These are phyloP conservation scores for Rhododendron ovatum DNA, from an alignment of 148 eudicot genomes.

Conservation along the genomic window DNA sequence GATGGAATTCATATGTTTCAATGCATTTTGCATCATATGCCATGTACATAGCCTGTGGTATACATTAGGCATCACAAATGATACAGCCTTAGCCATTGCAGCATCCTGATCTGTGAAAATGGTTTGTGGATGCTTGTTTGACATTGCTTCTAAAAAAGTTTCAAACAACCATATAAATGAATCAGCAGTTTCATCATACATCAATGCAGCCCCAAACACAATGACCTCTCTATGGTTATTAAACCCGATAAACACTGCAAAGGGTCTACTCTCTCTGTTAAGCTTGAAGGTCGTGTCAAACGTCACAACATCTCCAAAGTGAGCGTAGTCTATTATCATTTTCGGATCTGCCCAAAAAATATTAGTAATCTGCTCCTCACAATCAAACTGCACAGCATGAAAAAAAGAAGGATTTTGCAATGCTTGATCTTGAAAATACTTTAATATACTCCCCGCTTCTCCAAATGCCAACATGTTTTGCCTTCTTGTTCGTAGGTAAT, in stretches of 20 bases:
- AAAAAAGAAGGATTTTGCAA: no score
- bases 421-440: no score
- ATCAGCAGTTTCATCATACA: not conserved
- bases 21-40: conserved; percentile 3
- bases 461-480: no score
- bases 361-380: no score
- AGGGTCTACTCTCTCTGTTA: not conserved
- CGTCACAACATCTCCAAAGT: not conserved
- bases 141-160: conserved; percentile 5
- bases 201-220: not conserved
- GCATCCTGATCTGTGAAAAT: no score
- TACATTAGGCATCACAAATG: no score
- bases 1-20: not conserved
- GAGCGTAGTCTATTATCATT: not conserved
- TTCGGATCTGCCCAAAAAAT: not conserved
- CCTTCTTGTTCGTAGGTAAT: no score
- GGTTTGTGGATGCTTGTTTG: not conserved
- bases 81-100: no score
- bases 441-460: no score
- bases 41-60: not conserved
- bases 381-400: no score
- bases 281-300: not conserved
- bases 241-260: not conserved
- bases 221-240: not conserved
- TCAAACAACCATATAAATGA: not conserved